Evolutionary conservation across 768 basidiomycete species (phyloP), one percentile per base, ranked within the genome.

Genomic region (Symmetrospora coprosmae): DNA sequence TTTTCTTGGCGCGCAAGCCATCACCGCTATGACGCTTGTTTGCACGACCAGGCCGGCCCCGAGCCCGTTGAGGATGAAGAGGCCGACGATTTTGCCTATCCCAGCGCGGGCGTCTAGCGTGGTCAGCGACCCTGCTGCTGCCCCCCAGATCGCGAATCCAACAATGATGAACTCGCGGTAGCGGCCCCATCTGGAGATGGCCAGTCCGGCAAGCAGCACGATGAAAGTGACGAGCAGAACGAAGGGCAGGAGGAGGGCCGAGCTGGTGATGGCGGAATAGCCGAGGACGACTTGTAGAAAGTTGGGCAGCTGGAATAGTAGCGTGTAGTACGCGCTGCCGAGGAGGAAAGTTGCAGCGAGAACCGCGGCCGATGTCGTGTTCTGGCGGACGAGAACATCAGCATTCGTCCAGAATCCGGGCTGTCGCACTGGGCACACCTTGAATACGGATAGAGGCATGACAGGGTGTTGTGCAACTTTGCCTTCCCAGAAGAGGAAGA

Each of bases 401-500:
- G n/a, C n/a, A n/a, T n/a, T n/a, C n/a, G n/a, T n/a, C n/a, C n/a
- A n/a, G n/a, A n/a, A n/a, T n/a, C n/a, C n/a, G n/a, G n/a, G n/a
- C n/a, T n/a, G 16, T 11, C 25, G 14, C 13, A 50, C 21, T 50
- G 11, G 13, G 30, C 34, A 23, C 40, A 61, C 14, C 25, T n/a
- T 30, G 45, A 62, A 64, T 2, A 62, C 35, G 16, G 23, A 45
- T 40, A 61, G 66, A 4, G 85, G 84, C 2, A 86, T 79, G 53
- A 86, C 83, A 0, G 85, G 86, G 5, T 86, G 75, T 49, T 72
- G 73, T 1, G 84, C 82, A 1, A 81, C 75, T 70, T 80, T 82
- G 78, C 81, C 82, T 71, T 87, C 85, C 77, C 82, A 85, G 35
- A 80, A 53, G 47, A 84, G 78, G 70, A 86, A 87, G 2, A 84